Base-by-base conservation (phyloP, 2,329 filamentous ascomycete species). In the Lachnellula occidentalis region DNA sequence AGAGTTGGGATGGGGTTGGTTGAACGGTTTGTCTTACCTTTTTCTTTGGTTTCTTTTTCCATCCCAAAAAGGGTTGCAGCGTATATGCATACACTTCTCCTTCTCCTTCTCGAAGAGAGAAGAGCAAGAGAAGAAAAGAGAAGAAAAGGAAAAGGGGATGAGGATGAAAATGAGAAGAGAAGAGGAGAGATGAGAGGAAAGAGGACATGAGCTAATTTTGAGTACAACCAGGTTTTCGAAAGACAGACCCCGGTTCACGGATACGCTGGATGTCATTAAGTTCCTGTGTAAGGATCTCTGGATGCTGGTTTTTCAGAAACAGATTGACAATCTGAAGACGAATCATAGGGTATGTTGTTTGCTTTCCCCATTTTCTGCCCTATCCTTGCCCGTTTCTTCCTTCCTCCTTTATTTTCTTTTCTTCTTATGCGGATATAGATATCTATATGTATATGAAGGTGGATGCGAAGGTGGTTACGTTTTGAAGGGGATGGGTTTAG, bases 211-310 rank as follows among this genome's bases (percentile, higher is more conserved):
- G 49, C 46, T 51, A 31, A 51, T 9, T 27, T 42, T 21, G n/a
- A n/a, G n/a, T n/a, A 11, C 17, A 11, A 17, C 48, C 63, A 91
- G 88, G 51, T 92, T 94, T 76, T 90, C 88, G 9, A 80, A 82
- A 67, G 88, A 95, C 70, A 81, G 90, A 50, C 90, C 92, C 41
- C 88, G 91, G 48, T 95, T 96, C 69, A 89, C 87, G 58, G 91
- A 96, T 65, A 92, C 92, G 4, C 82, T 99, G 42, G 94, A 97
- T 69, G 88, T 92, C 48, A 99, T 99, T 70, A 99, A 99, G 71
- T 97, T 99, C 68, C 78, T 99, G 48, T 99, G 94, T 81, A 99
- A 99, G 76, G 94, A 99, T 71, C 79, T 99, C 45, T 99, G 94
- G 94, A 91, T 85, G 34, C 78, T 97, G 19, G 82, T 96, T 15